Base-by-base conservation (phyloP, 148 eudicot species). In the Silene uniflora region DNA sequence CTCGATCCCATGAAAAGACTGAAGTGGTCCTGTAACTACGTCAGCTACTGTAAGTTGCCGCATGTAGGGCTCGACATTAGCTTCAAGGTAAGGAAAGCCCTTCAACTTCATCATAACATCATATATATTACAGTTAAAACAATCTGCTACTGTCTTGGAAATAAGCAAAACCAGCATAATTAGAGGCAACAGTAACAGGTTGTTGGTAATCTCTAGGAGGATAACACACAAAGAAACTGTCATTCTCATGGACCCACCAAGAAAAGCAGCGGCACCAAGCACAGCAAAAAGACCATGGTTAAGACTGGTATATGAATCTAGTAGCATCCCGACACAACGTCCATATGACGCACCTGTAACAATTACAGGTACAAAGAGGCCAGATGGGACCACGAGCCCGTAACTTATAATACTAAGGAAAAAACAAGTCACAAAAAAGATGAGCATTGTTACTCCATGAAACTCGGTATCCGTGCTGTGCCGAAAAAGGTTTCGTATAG, bases 211-310 rank as follows among this genome's bases (percentile, higher is more conserved):
- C 81, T 94, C 98, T 23, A 94, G 86, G 32, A 94, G 77, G 77
- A 94, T 92, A 35, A 94, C 93, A 71, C 98, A 90, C 58, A 92
- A 76, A 3, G 98, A 95, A 73, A 95, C 97, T 3, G 98, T 95
- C 90, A 83, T 86, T 77, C 98, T 92, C 98, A 90, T 95, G 10
- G 98, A 83, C 64, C 98, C 97, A 62, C 97, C 98, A 60, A 95
- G 96, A 77, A 94, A 77, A 29, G 98, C 85, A 77, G 98, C 93
- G 54, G 97, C 79, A 71, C 98, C 98, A 61, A 95, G 81, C 54
- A 95, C 94, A 4, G 98, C 93, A 81, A 92, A 92, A 22, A 95
- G 92, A 46, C 98, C 98, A 39, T 89, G 88, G 80, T 86, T 89
- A 27, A 92, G 88, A 84, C 82, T 92, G 3, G 98, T 83, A 46